A percentile compares a stretch with the other conserved stretches of the same genome.
Conservation (phyloP, 192 early-diverging fungal genomes). For the Backusella sp. region DNA sequence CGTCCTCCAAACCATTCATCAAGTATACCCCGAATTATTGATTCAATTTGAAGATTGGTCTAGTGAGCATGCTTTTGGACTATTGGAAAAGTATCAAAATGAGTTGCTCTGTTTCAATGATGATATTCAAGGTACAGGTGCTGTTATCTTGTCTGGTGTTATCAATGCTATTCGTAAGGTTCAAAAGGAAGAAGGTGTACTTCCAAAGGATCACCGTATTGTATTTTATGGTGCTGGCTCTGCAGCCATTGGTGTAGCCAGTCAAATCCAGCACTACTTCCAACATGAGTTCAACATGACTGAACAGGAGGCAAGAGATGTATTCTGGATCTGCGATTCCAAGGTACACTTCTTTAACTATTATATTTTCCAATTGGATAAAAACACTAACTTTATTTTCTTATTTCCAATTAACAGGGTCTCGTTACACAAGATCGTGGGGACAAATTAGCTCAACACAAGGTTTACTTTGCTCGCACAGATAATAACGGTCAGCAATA, state of each 20-base stretch:
- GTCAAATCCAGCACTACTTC: conserved; percentile 84
- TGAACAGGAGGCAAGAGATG: conserved; percentile 65
- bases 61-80: conserved; percentile 85
- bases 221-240: conserved; percentile 95
- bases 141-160: conserved; percentile 90
- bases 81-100: conserved; percentile 78
- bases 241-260: conserved; percentile 94
- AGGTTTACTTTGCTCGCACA: conserved; percentile 81
- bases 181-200: conserved; percentile 56
- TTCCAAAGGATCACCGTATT: conserved; percentile 76
- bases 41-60: conserved; percentile 99
- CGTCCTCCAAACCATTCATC: conserved; percentile 69
- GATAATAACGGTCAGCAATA: conserved; percentile 83
- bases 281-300: conserved; percentile 69
- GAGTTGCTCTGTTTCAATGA: conserved; percentile 93
- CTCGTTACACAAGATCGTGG: conserved; percentile 87
- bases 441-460: conserved; percentile 80
- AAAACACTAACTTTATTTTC: background rate
- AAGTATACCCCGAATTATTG: conserved; percentile 76
- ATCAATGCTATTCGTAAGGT: conserved; percentile 80
- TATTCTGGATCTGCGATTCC: conserved; percentile 88
- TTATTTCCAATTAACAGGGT: conserved; percentile 44
- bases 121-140: conserved; percentile 93
- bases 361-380: background rate
- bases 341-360: conserved; percentile 37